phyloP scores from a whole-genome alignment of 2,329 filamentous ascomycete genomes.

The Colletotrichum sp. region DNA sequence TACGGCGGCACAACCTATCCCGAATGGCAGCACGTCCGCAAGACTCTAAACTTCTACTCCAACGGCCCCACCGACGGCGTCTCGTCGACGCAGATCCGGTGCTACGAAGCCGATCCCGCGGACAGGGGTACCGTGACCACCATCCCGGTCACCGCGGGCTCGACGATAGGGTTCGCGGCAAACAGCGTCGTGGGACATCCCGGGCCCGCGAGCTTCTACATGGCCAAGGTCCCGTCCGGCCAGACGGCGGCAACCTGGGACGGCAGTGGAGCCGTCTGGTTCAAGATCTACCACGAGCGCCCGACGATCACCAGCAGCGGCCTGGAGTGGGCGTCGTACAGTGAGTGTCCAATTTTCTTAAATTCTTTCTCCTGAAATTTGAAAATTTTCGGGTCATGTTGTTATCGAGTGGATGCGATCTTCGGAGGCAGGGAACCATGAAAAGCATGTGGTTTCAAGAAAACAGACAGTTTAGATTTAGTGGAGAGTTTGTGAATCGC shows the following conservation, averaged over 20 bases:
- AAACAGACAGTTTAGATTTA: background rate
- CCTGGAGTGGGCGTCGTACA: constrained; percentile 45
- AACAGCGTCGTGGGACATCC: constrained; percentile 41
- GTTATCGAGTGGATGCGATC: background rate
- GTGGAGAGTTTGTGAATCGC: background rate
- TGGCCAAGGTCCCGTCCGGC: constrained; percentile 40
- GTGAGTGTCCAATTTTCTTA: constrained; percentile 14
- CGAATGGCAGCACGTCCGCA: constrained; percentile 35
- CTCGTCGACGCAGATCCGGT: constrained; percentile 35
- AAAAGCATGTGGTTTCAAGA: background rate
- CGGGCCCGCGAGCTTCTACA: constrained; percentile 40
- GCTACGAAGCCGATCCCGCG: constrained; percentile 29
- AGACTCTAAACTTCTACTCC: constrained; percentile 38
- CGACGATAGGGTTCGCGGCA: constrained; percentile 38
- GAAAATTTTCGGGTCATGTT: background rate
- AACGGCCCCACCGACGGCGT: constrained; percentile 35
- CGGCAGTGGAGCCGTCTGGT: constrained; percentile 38
- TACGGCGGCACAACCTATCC: constrained; percentile 15
- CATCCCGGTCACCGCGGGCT: constrained; percentile 26
- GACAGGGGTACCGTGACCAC: constrained; percentile 8
- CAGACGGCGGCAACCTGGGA: constrained; percentile 35
- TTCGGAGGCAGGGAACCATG: background rate
- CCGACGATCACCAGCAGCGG: constrained; percentile 38
- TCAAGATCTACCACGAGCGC: constrained; percentile 41
- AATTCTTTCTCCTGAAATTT: background rate